phyloP scores from a whole-genome alignment of 257 asterid species.

The Capsicum chinense region DNA sequence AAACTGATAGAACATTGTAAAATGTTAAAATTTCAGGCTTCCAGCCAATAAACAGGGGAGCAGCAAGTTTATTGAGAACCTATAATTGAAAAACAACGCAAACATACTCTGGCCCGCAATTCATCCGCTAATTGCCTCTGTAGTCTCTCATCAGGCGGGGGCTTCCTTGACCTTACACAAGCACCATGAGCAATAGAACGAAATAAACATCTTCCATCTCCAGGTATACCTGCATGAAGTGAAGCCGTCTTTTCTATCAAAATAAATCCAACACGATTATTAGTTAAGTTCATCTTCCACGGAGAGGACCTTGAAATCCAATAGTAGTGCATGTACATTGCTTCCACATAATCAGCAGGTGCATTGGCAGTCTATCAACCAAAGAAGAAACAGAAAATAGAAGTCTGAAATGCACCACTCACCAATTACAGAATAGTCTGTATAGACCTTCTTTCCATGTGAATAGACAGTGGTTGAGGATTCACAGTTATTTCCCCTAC shows the following conservation, averaged over 20 bases:
- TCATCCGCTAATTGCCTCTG: conserved; percentile 90
- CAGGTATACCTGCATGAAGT: conserved; percentile 79
- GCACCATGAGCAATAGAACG: conserved; percentile 97
- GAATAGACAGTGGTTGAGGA: conserved; percentile 45
- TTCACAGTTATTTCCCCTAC: conserved; percentile 38
- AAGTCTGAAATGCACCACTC: conserved; percentile 20
- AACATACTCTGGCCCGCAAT: conserved; percentile 75
- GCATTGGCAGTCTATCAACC: neutral
- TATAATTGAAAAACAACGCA: conserved; percentile 2
- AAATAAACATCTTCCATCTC: conserved; percentile 98
- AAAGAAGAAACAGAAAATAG: conserved; percentile 4
- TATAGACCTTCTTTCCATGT: conserved; percentile 64
- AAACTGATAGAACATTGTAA: neutral
- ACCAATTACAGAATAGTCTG: conserved; percentile 82
- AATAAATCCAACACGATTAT: conserved; percentile 4
- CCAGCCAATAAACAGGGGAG: neutral
- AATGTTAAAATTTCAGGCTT: neutral
- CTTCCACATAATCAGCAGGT: neutral
- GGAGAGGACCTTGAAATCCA: neutral
- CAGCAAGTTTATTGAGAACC: neutral
- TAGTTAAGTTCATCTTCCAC: neutral
- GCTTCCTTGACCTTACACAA: conserved; percentile 76
- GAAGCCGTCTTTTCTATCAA: conserved; percentile 35
- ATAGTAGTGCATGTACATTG: neutral
- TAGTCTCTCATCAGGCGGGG: conserved; percentile 66